Percentiles rank a stretch among this genome's conserved stretches.
Conservation (phyloP, 2,329 filamentous ascomycete species). For the Cryphonectria carpinicola region DNA sequence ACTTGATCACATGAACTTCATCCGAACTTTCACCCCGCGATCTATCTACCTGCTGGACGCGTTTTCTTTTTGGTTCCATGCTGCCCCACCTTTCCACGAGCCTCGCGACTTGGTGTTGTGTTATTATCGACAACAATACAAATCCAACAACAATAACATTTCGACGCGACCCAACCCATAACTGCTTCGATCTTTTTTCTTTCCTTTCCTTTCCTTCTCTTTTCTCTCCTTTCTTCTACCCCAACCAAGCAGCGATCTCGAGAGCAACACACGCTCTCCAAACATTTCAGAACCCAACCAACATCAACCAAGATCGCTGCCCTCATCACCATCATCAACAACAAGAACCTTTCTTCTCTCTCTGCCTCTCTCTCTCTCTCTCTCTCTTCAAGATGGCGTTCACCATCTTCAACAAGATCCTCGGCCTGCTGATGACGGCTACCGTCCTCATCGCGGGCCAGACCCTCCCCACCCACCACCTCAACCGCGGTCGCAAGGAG, state of each 20-base stretch:
- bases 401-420: background rate
- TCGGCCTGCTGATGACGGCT: background rate
- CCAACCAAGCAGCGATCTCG: background rate
- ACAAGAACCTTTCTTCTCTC: background rate
- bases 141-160: background rate
- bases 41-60: background rate
- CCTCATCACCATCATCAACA: background rate
- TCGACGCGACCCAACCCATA: background rate
- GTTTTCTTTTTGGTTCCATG: background rate
- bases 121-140: background rate
- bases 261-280: background rate
- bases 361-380: background rate
- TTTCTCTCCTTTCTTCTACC: background rate
- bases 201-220: background rate
- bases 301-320: background rate
- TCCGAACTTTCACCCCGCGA: background rate
- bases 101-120: background rate
- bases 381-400: background rate
- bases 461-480: background rate
- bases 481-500: constrained; percentile 1
- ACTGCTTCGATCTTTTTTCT: background rate
- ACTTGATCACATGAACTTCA: background rate
- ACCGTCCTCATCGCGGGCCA: constrained; percentile 3
- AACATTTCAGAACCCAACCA: background rate
- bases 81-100: background rate